Conservation (phyloP, 768 basidiomycete genomes). For the Dictyophora rubrovolvata region DNA sequence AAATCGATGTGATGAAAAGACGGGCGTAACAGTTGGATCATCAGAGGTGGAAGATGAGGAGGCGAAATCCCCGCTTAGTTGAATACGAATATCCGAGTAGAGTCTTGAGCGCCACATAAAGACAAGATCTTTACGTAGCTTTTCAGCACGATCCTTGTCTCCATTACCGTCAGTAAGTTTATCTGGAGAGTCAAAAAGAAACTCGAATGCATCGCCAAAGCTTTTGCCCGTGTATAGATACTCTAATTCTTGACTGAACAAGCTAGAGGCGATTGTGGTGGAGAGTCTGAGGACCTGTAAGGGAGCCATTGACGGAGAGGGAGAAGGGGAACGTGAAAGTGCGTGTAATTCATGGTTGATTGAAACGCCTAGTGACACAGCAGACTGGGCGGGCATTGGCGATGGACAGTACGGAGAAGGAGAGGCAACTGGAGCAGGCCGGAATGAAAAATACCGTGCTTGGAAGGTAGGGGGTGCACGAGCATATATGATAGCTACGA, state of each 20-base stretch:
- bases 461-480: conserved; percentile 91
- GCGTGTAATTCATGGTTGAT: conserved; percentile 25
- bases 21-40: conserved; percentile 42
- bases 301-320: conserved; percentile 26
- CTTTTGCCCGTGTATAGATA: conserved; percentile 92
- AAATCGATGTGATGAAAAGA: conserved; percentile 90
- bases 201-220: conserved; percentile 79
- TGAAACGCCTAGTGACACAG: conserved; percentile 45
- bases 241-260: conserved; percentile 87
- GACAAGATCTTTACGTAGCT: conserved; percentile 85
- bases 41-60: conserved; percentile 20
- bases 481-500: conserved; percentile 82
- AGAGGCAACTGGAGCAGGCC: conserved; percentile 43
- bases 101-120: conserved; percentile 96
- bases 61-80: conserved; percentile 60
- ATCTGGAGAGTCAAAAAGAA: conserved; percentile 60
- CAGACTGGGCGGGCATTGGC: conserved; percentile 47
- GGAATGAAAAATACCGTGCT: conserved; percentile 75
- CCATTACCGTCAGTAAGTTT: conserved; percentile 31
- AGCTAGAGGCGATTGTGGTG: conserved; percentile 59
- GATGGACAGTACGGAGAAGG: conserved; percentile 42
- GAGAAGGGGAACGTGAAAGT: conserved; percentile 36
- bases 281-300: conserved; percentile 49
- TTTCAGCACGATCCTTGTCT: conserved; percentile 59
- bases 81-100: conserved; percentile 84